Base-by-base conservation (phyloP, 257 asterid species). In the Solanum piurae region DNA sequence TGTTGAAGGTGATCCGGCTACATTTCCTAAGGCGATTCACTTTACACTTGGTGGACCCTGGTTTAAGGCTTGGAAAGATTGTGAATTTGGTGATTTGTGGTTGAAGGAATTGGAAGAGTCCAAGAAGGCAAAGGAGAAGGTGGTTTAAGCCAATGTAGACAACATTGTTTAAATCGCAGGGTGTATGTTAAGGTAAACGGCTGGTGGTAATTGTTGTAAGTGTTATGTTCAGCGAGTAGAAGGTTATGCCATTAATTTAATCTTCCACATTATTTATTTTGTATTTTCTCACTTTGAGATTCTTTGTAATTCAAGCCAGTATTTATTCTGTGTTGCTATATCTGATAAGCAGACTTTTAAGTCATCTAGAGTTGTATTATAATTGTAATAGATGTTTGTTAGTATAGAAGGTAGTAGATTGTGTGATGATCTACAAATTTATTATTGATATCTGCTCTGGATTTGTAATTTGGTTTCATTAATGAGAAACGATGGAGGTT, bases 21-120 rank as follows among this genome's bases (percentile, higher is more conserved):
- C 98, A 5, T 40, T 84, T 4, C 99, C 97, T 3, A 96, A 90
- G 92, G 97, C 98, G 6, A 92, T 96, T 68, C 99, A 96, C 89
- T 95, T 94, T 68, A 96, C 98, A 5, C 93, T 92, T 37, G 99
- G 98, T 3, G 99, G 99, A 9, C 99, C 99, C 2, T 96, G 99
- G 99, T 95, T 96, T 27, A 96, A 96, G 88, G 95, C 94, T 69
- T 96, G 98, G 97, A 95, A 93, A 90, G 97, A 94, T 89, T 96
- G 99, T 60, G 99, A 94, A 89, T 95, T 96, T 92, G 98, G 94
- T 71, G 96, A 92, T 85, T 83, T 96, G 69, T 96, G 99, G 99
- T 88, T 96, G 90, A 92, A 91, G 82, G 98, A 95, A 89, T 89
- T 95, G 92, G 94, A 94, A 52, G 99, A 93, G 87, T 94, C 55